Conservation (phyloP, 192 early-diverging fungal species). For the Dimargaris cristalligena region DNA sequence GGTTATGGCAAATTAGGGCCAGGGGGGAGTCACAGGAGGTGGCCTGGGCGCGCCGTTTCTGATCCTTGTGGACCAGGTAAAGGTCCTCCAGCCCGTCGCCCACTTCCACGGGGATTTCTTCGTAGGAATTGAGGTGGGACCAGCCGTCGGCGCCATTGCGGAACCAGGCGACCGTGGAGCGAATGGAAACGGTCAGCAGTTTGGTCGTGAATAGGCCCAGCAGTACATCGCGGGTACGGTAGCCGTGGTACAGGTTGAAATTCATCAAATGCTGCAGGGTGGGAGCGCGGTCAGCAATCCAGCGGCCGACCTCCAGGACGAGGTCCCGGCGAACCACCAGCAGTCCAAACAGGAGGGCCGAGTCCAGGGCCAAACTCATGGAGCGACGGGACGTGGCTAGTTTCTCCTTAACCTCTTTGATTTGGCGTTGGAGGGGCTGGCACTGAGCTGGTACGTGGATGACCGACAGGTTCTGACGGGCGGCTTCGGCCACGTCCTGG, state of each 20-base stretch:
- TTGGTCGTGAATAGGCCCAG: background rate
- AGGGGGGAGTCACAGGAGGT: background rate
- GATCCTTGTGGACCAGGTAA: slow-evolving; percentile 5
- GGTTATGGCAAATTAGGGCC: background rate
- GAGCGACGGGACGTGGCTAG: background rate
- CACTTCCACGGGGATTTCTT: background rate
- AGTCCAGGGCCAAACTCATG: background rate
- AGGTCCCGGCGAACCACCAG: background rate
- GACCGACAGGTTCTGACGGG: background rate
- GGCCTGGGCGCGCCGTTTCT: slow-evolving; percentile 1
- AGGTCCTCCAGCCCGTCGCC: background rate
- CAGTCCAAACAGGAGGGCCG: background rate
- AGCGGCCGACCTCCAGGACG: background rate
- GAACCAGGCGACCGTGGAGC: background rate
- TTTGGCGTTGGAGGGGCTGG: slow-evolving; percentile 4
- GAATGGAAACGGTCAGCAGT: background rate
- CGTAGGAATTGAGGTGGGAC: background rate
- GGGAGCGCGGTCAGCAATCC: slow-evolving; percentile 2
- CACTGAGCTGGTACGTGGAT: slow-evolving; percentile 1
- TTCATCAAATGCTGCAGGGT: background rate
- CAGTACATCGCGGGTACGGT: background rate
- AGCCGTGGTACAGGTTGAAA: background rate
- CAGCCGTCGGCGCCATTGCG: background rate
- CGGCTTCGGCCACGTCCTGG: background rate
- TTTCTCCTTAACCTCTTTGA: background rate